Base-by-base conservation (phyloP, 352 stramenopile genomes). In the Pythium phragmiticola region DNA sequence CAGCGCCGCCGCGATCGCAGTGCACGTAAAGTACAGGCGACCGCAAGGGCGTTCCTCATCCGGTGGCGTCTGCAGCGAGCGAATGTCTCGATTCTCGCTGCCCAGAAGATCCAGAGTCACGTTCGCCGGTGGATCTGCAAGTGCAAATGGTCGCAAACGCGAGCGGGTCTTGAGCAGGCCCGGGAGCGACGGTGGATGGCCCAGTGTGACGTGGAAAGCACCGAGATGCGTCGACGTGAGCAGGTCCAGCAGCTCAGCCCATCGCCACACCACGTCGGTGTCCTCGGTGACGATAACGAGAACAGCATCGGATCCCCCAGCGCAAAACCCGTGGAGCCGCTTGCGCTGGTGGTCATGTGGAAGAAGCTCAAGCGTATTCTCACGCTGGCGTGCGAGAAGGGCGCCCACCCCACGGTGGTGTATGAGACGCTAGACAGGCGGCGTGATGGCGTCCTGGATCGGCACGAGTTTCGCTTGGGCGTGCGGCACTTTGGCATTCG, bases 401-500 rank as follows among this genome's bases (percentile, higher is more conserved):
- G 52, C 14, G 45, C 52, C 2, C 7, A 2, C 13, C 56, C 55
- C 0, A 51, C 63, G 3, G 37, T 55, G 0, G 50, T 91, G 14
- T 91, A 87, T 43, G 60, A 57, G 11, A 60, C 71, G n/a, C 67
- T 91, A 0, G 82, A 91, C 63, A 54, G 65, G 11, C 76, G 77
- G 14, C 65, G 68, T 36, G 75, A 87, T 41, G 77, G 81, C 6
- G 67, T 84, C 3, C 60, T 94, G 2, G 82, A 94, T 64, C 79
- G 84, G 7, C 76, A 79, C 7, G 77, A 88, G 41, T 73, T 94
- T 57, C 78, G 82, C 26, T n/a, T 72, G 19, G 82, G 82, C 0
- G 54, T 77, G 16, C 65, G 69, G 21, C 64, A 65, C 33, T 86
- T 90, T 19, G 75, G 80, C 0, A 54, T 94, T 11, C 68, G 78